phyloP scores from a whole-genome alignment of 192 early-diverging fungal genomes.

The Mycoemilia scoparia region DNA sequence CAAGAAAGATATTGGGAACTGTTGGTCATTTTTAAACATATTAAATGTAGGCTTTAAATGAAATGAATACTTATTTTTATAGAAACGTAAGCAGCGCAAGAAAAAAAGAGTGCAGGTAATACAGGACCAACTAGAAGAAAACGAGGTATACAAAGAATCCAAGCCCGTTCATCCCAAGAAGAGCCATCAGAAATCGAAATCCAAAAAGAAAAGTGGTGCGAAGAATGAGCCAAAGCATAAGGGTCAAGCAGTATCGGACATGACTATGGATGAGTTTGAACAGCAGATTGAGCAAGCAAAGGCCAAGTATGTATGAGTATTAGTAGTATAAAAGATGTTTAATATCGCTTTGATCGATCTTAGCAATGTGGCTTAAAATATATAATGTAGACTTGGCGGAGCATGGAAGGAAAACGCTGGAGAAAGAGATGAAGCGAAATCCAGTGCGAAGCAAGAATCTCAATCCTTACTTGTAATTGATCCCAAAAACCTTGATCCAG shows the following conservation, averaged over 20 bases:
- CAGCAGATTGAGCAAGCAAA: conserved; percentile 11
- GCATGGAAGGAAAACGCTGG: conserved; percentile 2
- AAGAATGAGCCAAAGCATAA: conserved; percentile 5
- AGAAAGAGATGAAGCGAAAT: conserved; percentile 12
- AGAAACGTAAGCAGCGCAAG: neutral
- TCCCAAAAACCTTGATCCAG: conserved; percentile 51
- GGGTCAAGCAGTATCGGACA: conserved; percentile 2
- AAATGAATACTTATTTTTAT: neutral
- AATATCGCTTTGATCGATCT: neutral
- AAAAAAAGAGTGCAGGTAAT: neutral
- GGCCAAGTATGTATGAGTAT: too few relatives aligned
- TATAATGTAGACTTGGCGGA: conserved; percentile 1
- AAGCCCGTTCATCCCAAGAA: neutral
- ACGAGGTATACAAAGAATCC: conserved; percentile 1
- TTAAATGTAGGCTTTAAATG: too few relatives aligned
- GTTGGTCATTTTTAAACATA: too few relatives aligned
- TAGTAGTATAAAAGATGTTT: conserved; percentile 5
- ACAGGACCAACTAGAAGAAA: neutral
- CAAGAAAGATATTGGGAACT: too few relatives aligned
- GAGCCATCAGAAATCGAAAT: conserved; percentile 7
- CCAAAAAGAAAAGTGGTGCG: neutral
- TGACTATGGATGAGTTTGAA: conserved; percentile 23
- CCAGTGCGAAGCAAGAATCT: conserved; percentile 15
- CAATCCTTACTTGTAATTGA: conserved; percentile 30
- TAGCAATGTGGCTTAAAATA: conserved; percentile 3